Percentiles rank a stretch among this genome's conserved stretches.
phyloP scores from a whole-genome alignment of 768 basidiomycete genomes.

The Clavulina sp. region DNA sequence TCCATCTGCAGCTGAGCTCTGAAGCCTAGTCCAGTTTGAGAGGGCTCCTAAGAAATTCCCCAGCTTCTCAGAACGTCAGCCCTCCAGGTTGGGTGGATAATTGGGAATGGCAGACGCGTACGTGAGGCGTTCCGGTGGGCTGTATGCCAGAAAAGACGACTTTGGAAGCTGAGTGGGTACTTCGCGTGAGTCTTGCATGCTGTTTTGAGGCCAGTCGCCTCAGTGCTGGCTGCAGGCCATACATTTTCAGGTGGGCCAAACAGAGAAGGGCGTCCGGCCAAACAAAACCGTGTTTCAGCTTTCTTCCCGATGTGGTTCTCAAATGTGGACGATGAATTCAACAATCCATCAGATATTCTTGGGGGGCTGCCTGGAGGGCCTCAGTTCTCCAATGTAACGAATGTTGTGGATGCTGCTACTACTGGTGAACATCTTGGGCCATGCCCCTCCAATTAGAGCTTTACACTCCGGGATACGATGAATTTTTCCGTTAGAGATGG shows the following conservation, averaged over 20 bases:
- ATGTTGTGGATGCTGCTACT: conserved; percentile 38
- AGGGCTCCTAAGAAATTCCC: conserved; percentile 90
- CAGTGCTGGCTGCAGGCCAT: too few relatives aligned
- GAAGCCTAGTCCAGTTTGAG: conserved; percentile 73
- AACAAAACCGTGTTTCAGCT: background rate
- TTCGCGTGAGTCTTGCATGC: background rate
- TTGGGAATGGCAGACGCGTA: conserved; percentile 22
- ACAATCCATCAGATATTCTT: background rate
- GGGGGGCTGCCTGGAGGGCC: conserved; percentile 34
- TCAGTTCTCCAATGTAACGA: conserved; percentile 45
- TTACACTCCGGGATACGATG: background rate
- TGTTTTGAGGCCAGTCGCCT: too few relatives aligned
- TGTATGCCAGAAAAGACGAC: conserved; percentile 78
- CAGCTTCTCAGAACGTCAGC: conserved; percentile 33
- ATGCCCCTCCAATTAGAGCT: background rate
- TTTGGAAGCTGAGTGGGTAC: too few relatives aligned
- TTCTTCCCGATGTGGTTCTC: background rate
- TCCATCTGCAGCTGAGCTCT: conserved; percentile 36
- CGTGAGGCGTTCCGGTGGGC: conserved; percentile 83
- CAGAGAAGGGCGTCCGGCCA: background rate
- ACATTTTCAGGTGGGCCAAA: too few relatives aligned
- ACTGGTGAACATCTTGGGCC: conserved; percentile 27
- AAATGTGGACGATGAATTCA: background rate
- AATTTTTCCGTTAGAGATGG: background rate
- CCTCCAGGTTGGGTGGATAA: conserved; percentile 3